Evolutionary conservation across 805 yeast species (phyloP), one percentile per base, ranked within the genome.

Genomic region (Metschnikowia matae): DNA sequence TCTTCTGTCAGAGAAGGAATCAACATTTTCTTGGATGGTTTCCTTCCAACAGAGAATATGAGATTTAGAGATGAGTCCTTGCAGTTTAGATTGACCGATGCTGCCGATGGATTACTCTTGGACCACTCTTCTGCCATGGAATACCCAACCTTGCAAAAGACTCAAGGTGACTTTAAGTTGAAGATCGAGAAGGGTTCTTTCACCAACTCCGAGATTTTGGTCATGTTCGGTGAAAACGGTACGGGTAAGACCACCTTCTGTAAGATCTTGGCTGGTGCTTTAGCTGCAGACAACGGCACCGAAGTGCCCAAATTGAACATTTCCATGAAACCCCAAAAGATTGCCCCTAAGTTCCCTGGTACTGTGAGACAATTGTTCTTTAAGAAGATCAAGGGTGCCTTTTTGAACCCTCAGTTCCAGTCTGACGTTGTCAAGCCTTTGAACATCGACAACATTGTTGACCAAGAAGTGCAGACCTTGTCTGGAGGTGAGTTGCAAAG

Each of bases 401-500:
- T 94, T 78, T 78, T 94, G 70, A 89, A 83, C 70, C 97, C 99
- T 42, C 99, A 94, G 75, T 94, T 94, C 78, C 97, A 94, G 77
- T 88, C 97, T 43, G 99, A 94, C 75, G 99, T 94, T 48, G 88
- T 88, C 63, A 94, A 92, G 75, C 99, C 99, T 48, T 80, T 94
- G 69, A 87, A 78, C 66, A 89, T 94, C 58, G 98, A 94, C 61
- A 91, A 86, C 66, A 88, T 94, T 62, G 86, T 94, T 57, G 99
- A 94, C 72, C 96, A 94, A 71, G 98, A 94, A 74, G 99, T 94
- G 48, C 97, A 89, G 77, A 89, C 89, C 62, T 78, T 94, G 71
- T 91, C 97, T 44, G 99, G 99, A 77, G 99, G 99, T 84, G 99
- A 94, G 78, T 81, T 94, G 77, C 99, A 94, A 77, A 87, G 99